These are phyloP conservation scores for Ophiostoma populinum DNA, from an alignment of 2,329 filamentous ascomycete species.

Conservation along the genomic window DNA sequence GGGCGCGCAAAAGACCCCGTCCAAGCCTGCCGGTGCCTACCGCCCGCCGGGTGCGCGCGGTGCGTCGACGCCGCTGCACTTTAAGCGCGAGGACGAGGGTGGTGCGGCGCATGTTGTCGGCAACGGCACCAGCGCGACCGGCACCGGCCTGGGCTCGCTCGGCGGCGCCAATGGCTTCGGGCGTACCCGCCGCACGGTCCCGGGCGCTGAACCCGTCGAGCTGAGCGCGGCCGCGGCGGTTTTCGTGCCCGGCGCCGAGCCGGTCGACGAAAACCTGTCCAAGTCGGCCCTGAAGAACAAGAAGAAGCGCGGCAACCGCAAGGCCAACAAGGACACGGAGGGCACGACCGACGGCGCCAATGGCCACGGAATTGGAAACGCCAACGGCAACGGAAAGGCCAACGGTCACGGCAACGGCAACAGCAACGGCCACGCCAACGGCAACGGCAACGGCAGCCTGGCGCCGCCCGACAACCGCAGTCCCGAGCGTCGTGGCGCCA, in stretches of 20 bases:
- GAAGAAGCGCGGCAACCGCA: slow-evolving; percentile 90
- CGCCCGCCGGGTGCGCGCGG: slow-evolving; percentile 87
- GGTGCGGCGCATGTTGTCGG: slow-evolving; percentile 66
- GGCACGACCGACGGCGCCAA: slow-evolving; percentile 25
- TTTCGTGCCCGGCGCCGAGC: slow-evolving; percentile 27
- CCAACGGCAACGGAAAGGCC: slow-evolving; percentile 20
- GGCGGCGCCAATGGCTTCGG: slow-evolving; percentile 62
- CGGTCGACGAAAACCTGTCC: slow-evolving; percentile 52
- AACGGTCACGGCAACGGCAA: slow-evolving; percentile 26
- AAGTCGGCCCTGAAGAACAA: slow-evolving; percentile 90
- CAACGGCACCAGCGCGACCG: slow-evolving; percentile 47
- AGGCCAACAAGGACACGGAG: slow-evolving; percentile 68
- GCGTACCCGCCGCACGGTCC: slow-evolving; percentile 56
- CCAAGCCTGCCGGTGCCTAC: slow-evolving; percentile 94
- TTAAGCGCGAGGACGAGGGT: slow-evolving; percentile 95
- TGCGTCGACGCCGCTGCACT: slow-evolving; percentile 73
- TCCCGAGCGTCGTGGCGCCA: slow-evolving; percentile 42
- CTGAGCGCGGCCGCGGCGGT: slow-evolving; percentile 47
- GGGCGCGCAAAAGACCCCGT: slow-evolving; percentile 77
- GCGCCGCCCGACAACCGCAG: slow-evolving; percentile 40
- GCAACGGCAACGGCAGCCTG: slow-evolving; percentile 28
- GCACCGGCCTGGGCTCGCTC: slow-evolving; percentile 48
- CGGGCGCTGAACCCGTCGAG: slow-evolving; percentile 63
- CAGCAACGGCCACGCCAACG: too few species aligned
- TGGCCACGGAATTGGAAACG: too few species aligned